phyloP scores from a whole-genome alignment of 2,329 filamentous ascomycete species.

The Exophiala viscosa region DNA sequence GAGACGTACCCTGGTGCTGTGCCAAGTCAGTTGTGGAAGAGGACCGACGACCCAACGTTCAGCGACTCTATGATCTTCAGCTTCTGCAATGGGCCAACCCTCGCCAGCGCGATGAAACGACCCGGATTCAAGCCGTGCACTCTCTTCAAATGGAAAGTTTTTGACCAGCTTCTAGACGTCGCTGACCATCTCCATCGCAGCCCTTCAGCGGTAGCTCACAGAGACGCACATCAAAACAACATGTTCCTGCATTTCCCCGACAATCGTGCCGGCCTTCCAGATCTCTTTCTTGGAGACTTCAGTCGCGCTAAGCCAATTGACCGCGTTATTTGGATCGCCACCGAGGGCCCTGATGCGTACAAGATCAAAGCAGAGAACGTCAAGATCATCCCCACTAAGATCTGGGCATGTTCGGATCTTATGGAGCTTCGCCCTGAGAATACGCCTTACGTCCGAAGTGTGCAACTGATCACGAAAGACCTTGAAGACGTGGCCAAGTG shows the following conservation, averaged over 20 bases:
- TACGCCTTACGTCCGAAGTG: no score
- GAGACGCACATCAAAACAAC: conserved; percentile 9
- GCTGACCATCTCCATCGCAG: conserved; percentile 7
- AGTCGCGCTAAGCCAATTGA: not conserved
- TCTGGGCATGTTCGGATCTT: no score
- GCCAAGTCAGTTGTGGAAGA: no score
- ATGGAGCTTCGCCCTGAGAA: no score
- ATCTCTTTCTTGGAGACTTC: conserved; percentile 12
- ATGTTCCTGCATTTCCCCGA: conserved; percentile 15
- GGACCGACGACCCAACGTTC: not conserved
- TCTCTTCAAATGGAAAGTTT: conserved; percentile 5
- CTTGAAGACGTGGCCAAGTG: no score
- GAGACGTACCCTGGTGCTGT: not conserved
- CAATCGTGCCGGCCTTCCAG: conserved; percentile 3
- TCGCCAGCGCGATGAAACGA: conserved; percentile 3
- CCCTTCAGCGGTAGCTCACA: conserved; percentile 3
- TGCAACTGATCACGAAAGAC: no score
- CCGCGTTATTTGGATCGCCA: not conserved
- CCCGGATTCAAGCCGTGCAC: not conserved
- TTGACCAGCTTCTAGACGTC: conserved; percentile 8
- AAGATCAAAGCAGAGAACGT: no score
- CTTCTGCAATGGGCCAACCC: conserved; percentile 16
- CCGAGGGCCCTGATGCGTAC: no score
- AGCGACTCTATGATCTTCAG: conserved; percentile 7
- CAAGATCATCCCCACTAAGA: no score